Evolutionary conservation across 2,329 filamentous ascomycete species (phyloP), one percentile per base, ranked within the genome.

Genomic region (Talaromyces sp.): DNA sequence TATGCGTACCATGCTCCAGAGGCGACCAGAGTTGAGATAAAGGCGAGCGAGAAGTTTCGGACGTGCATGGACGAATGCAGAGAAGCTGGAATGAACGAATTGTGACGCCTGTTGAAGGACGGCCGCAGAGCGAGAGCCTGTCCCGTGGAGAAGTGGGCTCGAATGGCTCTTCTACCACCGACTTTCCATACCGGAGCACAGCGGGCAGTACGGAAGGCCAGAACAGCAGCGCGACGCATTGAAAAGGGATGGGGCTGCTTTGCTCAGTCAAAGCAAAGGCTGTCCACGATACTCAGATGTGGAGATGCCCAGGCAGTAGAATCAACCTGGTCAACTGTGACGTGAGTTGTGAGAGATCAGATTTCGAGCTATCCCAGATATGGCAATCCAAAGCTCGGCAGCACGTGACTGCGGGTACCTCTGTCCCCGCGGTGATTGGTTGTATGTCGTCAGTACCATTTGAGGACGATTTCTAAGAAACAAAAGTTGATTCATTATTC

Each of bases 1-100:
- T 80, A 81, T 43, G 76, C 75, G 67, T 80, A 81, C 76, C 78
- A 81, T 55, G 79, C 78, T 43, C 78, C 77, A 21, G 78, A 78
- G 21, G 78, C 79, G 50, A 81, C 77, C 6, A 79, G 69, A 29
- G 77, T 76, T 54, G 78, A 80, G 27, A 80, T 75, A 59, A 80
- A 73, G 54, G 78, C 78, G 46, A 81, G 66, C 26, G 79, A 80
- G 62, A 81, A 74, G 55, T 77, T 80, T 38, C 79, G 78, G 52
- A 80, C 69, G 69, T 80, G 75, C 79, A 82, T 81, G 58, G 78
- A 77, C 52, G 77, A 75, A 55, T 77, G 75, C 24, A 78, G 59
- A 21, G 70, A 66, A 31, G 71, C 73, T 43, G 75, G 72, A 61
- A 70, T 64, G 54, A 69, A 68, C 26, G 70, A 69, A 60, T 72